Percentiles rank a stretch among this genome's conserved stretches.
Conservation (phyloP, 2,329 filamentous ascomycete species). For the Phialophora macrospora region DNA sequence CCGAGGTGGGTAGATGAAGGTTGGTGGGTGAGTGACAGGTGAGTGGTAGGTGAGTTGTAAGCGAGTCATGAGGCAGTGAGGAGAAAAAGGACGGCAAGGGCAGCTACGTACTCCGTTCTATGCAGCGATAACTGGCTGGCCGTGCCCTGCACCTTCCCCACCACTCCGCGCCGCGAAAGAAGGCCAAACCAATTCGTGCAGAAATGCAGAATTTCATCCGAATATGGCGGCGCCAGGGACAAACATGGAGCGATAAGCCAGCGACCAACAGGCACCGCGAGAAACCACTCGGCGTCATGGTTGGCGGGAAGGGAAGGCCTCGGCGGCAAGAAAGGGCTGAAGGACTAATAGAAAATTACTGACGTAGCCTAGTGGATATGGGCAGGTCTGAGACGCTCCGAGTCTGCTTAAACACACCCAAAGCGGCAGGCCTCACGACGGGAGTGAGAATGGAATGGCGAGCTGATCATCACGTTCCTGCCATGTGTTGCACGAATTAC, state of each 20-base stretch:
- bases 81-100: neutral
- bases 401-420: neutral
- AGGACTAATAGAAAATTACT: neutral
- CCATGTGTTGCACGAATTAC: neutral
- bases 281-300: slow-evolving; percentile 12
- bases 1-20: neutral
- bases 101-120: neutral
- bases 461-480: neutral
- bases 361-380: slow-evolving; percentile 5
- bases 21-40: slow-evolving; percentile 5
- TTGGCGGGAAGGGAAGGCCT: slow-evolving; percentile 21
- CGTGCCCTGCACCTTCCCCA: neutral
- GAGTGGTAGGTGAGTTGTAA: slow-evolving; percentile 1
- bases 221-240: slow-evolving; percentile 20
- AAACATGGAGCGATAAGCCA: slow-evolving; percentile 14
- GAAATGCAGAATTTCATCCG: slow-evolving; percentile 16
- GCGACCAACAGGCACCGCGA: slow-evolving; percentile 22
- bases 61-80: slow-evolving; percentile 4
- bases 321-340: slow-evolving; percentile 30
- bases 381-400: neutral
- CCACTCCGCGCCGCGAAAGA: slow-evolving; percentile 2
- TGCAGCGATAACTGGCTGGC: slow-evolving; percentile 7
- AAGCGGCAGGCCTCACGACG: neutral
- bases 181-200: slow-evolving; percentile 15
- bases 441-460: neutral